Base-by-base conservation (phyloP, 352 stramenopile species). In the Elongisporangium senticosum region DNA sequence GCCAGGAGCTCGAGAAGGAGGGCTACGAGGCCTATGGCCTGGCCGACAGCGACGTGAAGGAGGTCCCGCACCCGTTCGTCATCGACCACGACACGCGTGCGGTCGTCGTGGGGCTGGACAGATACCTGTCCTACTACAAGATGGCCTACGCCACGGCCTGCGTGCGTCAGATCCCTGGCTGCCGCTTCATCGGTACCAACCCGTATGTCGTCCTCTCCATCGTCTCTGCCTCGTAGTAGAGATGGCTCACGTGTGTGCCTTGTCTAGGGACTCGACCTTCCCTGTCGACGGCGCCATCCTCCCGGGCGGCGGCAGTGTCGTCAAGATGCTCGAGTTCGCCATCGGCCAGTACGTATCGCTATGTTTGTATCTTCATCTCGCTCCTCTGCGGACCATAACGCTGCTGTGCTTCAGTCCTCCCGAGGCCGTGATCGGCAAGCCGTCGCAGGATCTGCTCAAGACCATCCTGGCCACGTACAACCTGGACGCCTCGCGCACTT, bases 41-140 rank as follows among this genome's bases (percentile, higher is more conserved):
- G 33, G 77, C 84, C 43, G 65, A 94, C 64, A 78, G 80, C 58
- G 74, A 89, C 49, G 67, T 80, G 48, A 86, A 86, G 59, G 76
- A 84, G 11, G 63, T 94, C n/a, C 85, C 82, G 3, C 71, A 70
- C 14, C 73, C 83, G 8, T 89, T 89, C 57, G 64, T 63, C 10
- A 74, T 94, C 21, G 85, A 94, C 61, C 65, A 74, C 59, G 72
- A 86, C 24, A 77, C 85, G n/a, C 76, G 77, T 40, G 82, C 85
- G 7, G 85, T 94, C 61, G 82, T 94, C n/a, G 86, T 87, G 37
- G 85, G 85, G 13, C 72, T 92, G 5, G 85, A 94, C 58, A 90
- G 83, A 48, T 72, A 89, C 64, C 71, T 93, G 33, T 83, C 77
- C 56, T 94, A 89, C 73, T 94, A 89, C 80, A 94, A 94, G 68